Evolutionary conservation across 805 yeast genomes (phyloP), one percentile per base, ranked within the genome.

Genomic region (Zygoascus flipseniorum): DNA sequence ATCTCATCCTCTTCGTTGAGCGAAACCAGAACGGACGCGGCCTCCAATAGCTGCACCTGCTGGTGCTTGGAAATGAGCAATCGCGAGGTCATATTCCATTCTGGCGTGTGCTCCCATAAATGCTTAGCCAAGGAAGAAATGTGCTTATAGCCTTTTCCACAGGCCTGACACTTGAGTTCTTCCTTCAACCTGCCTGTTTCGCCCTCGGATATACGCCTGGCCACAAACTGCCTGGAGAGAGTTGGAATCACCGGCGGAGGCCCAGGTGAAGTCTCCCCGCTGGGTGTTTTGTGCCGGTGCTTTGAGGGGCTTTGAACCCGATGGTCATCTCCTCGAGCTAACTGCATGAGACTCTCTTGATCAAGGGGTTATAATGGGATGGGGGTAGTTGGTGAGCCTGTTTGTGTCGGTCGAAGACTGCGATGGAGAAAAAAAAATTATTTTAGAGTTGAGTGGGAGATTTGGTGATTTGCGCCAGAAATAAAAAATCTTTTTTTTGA

Each of bases 101-200:
- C 96, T 0, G 96, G 95, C 0, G 96, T 88, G 67, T 88, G 96
- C 65, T 88, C 96, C 96, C 96, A 88, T 42, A 88, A 70, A 69
- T 87, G 95, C 67, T 87, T 87, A 2, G 95, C 93, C 55, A 87
- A 75, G n/a, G 90, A 83, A 0, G 89, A 82, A 5, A 88, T 85
- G 70, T 88, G 96, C 66, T 87, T 89, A 66, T 88, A 88, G 20
- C 93, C 95, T 68, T 88, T 88, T 2, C 96, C 96, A 62, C 96
- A 88, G 3, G 93, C 88, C 67, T 89, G 95, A 72, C 96, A 88
- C 62, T 83, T 83, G 58, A 88, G 76, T 64, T 85, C 90, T 64
- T 88, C 95, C 66, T 87, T 88, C 48, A 86, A 74, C 48, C 96
- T 71, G 20, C 95, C 95, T 2, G 89, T 80, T 65, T 86, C 95